phyloP scores from a whole-genome alignment of 2,329 filamentous ascomycete genomes.

The Fusarium mundagurra region DNA sequence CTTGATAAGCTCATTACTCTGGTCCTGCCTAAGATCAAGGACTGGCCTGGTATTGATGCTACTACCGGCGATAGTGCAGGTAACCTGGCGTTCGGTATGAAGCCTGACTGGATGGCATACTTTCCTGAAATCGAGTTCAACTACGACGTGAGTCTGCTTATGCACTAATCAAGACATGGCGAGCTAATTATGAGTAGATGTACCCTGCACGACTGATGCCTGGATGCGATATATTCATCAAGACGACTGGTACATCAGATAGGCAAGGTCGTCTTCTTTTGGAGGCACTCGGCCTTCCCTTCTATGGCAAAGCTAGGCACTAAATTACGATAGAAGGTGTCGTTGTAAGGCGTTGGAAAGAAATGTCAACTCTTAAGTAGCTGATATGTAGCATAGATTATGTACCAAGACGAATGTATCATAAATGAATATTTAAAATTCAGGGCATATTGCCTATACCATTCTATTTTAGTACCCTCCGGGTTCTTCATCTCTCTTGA shows the following conservation, averaged over 20 bases:
- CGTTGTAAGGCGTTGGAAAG: conserved; percentile 6
- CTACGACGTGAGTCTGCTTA: conserved; percentile 77
- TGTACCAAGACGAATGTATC: conserved; percentile 51
- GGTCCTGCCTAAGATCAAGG: conserved; percentile 94
- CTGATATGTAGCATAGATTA: conserved; percentile 44
- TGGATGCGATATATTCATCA: conserved; percentile 82
- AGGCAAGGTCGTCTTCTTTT: conserved; percentile 81
- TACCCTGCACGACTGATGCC: conserved; percentile 79
- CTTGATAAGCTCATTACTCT: conserved; percentile 89
- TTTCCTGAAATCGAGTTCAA: conserved; percentile 97
- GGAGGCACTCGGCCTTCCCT: conserved; percentile 66
- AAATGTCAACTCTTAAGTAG: conserved; percentile 28
- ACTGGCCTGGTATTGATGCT: conserved; percentile 78
- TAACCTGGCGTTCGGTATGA: conserved; percentile 86
- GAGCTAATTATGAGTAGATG: conserved; percentile 54
- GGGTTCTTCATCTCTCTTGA: conserved; percentile 10
- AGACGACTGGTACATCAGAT: conserved; percentile 87
- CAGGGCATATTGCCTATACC: conserved; percentile 26
- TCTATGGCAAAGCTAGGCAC: conserved; percentile 75
- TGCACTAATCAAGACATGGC: neutral
- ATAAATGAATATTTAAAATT: conserved; percentile 41
- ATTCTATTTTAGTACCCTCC: conserved; percentile 17
- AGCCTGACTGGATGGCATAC: conserved; percentile 76
- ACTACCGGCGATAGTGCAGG: conserved; percentile 85
- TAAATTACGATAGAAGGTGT: conserved; percentile 35